Evolutionary conservation across 2,329 filamentous ascomycete genomes (phyloP).

Genomic region (Epichloe festucae): DNA sequence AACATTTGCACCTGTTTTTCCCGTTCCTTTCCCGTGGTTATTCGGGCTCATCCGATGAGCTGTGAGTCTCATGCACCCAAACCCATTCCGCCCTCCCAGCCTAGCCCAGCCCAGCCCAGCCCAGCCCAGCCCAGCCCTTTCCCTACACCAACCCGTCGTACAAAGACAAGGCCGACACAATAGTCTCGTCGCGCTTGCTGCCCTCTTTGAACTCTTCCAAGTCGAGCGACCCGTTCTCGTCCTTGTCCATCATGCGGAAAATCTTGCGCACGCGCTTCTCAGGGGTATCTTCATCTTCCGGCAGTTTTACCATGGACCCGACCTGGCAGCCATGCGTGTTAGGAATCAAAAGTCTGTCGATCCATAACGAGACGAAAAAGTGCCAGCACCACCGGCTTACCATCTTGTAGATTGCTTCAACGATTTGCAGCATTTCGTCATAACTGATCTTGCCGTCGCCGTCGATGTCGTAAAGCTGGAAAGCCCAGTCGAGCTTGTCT

Average conservation of each 20-base stretch:
- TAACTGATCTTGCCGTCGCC: conserved; percentile 98
- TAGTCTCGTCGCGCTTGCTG: conserved; percentile 96
- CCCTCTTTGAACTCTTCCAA: conserved; percentile 99
- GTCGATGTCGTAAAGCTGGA: conserved; percentile 98
- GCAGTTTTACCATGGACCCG: conserved; percentile 97
- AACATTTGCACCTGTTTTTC: neutral
- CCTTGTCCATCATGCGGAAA: conserved; percentile 99
- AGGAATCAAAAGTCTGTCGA: neutral
- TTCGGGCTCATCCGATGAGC: neutral
- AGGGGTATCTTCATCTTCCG: conserved; percentile 96
- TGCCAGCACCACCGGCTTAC: conserved; percentile 32
- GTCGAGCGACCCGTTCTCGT: conserved; percentile 93
- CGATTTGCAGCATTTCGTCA: conserved; percentile 96
- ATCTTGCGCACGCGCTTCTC: conserved; percentile 98
- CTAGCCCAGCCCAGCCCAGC: too few species aligned
- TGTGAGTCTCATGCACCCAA: neutral
- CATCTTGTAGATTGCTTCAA: conserved; percentile 99
- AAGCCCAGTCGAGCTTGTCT: conserved; percentile 98
- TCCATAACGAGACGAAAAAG: neutral
- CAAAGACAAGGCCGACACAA: conserved; percentile 88
- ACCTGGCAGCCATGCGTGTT: conserved; percentile 43
- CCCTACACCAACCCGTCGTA: conserved; percentile 83
- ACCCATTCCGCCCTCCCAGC: neutral
- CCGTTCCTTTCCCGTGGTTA: neutral
- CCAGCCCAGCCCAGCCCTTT: neutral